Evolutionary conservation across 2,329 filamentous ascomycete genomes (phyloP), one percentile per base, ranked within the genome.

Genomic region (Hortaea sp.): DNA sequence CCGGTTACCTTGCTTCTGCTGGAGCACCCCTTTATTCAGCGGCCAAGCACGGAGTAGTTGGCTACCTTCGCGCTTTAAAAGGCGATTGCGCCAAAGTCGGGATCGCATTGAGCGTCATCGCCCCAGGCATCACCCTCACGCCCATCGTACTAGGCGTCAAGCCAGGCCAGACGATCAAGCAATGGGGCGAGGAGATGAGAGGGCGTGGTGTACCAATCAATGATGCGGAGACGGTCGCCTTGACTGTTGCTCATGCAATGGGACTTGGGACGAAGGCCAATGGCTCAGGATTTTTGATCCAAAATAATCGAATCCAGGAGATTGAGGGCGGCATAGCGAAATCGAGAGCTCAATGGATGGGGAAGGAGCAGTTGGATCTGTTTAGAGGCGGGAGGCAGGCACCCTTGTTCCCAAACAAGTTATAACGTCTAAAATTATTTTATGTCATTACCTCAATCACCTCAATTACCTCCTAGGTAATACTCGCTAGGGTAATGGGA

Each of bases 11-110:
- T 5, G 72, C 69, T 0, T 68, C 64, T 45, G 69, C 70, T 7
- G 71, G 71, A 0, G 68, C 69, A 27, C 70, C 70, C 11, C 51
- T 72, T 11, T 75, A 75, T 50, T 69, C 65, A 29, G 71, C 71
- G 13, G 72, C 72, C 7, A 75, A 75, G 49, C 71, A 74, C 53
- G 72, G 68, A 30, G 61, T 74, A 30, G 69, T 75, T 1, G 72
- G 72, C n/a, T 63, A 74, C 13, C 66, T 75, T 63, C 66, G 71
- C 20, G 68, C 71, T 0, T 58, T 75, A 27, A 74, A 75, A 57
- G 66, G 70, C 32, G 71, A 74, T 52, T 69, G 66, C 42, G 65
- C 67, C 5, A 71, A 67, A 47, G 55, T 70, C 7, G 59, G 63
- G 32, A 72, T 75, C 41, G 63, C 69, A 1, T 64, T 74, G 29